Conservation (phyloP, 306 rosid genomes). For the Vachellia collinsii region DNA sequence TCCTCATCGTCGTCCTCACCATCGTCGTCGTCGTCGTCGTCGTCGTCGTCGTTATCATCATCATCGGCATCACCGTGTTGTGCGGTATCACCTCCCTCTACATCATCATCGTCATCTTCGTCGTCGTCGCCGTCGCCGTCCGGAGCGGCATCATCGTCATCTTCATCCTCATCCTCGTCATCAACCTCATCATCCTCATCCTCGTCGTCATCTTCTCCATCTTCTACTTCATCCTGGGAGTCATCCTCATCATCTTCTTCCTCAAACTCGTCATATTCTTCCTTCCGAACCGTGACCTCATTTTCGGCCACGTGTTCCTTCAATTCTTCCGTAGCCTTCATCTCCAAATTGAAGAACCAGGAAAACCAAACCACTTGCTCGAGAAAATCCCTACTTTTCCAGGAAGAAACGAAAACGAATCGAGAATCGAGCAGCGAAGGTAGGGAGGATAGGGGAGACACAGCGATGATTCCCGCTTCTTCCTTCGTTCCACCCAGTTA, state of each 20-base stretch:
- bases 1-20: slow-evolving; percentile 25
- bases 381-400: slow-evolving; percentile 23
- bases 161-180: slow-evolving; percentile 35
- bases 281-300: slow-evolving; percentile 37
- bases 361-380: slow-evolving; percentile 11
- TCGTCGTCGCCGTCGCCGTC: slow-evolving; percentile 61
- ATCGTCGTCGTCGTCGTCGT: slow-evolving; percentile 21
- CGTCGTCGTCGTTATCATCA: slow-evolving; percentile 28
- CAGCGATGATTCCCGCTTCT: slow-evolving; percentile 53
- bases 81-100: slow-evolving; percentile 37
- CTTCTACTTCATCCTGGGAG: slow-evolving; percentile 49
- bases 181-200: slow-evolving; percentile 43
- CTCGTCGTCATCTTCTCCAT: slow-evolving; percentile 56
- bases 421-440: slow-evolving; percentile 37
- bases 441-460: slow-evolving; percentile 37
- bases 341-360: slow-evolving; percentile 40
- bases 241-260: slow-evolving; percentile 45
- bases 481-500: slow-evolving; percentile 72
- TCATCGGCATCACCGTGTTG: slow-evolving; percentile 44
- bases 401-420: slow-evolving; percentile 33
- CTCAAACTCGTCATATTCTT: slow-evolving; percentile 43
- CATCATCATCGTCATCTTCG: slow-evolving; percentile 47
- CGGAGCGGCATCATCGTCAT: slow-evolving; percentile 52
- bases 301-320: slow-evolving; percentile 57
- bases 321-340: slow-evolving; percentile 63